Percentiles rank a stretch among this genome's conserved stretches.
phyloP scores from a whole-genome alignment of 1,139 yeast species.

The Hemisphaericaspora lyxosophila region DNA sequence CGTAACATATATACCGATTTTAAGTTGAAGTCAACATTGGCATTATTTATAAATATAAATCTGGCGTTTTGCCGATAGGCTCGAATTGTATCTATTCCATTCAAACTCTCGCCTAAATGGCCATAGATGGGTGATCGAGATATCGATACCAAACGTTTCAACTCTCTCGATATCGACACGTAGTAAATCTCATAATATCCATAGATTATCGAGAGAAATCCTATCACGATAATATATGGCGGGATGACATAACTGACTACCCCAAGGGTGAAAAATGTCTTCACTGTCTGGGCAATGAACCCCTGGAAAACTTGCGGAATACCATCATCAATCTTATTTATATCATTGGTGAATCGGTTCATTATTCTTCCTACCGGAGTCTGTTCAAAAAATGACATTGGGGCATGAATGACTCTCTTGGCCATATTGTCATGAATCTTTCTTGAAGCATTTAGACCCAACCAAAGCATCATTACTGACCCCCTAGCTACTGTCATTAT shows the following conservation, averaged over 20 bases:
- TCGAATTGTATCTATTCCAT: conserved; percentile 59
- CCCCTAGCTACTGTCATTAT: conserved; percentile 25
- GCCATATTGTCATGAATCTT: conserved; percentile 34
- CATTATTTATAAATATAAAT: conserved; percentile 54
- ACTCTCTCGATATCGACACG: conserved; percentile 34
- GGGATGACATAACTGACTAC: conserved; percentile 40
- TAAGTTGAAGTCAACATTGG: conserved; percentile 63
- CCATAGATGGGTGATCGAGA: conserved; percentile 60
- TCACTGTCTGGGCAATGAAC: conserved; percentile 41
- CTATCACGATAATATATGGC: conserved; percentile 20
- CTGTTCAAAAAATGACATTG: conserved; percentile 38
- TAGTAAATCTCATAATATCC: conserved; percentile 27
- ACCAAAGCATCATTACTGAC: conserved; percentile 27
- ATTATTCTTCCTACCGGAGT: conserved; percentile 36
- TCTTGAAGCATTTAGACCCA: conserved; percentile 27
- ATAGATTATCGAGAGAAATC: conserved; percentile 25
- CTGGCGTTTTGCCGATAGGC: conserved; percentile 56
- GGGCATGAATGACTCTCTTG: conserved; percentile 26
- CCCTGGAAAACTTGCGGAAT: conserved; percentile 26
- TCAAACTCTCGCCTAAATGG: conserved; percentile 60
- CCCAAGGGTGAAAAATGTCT: conserved; percentile 48
- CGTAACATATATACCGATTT: conserved; percentile 57
- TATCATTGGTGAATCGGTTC: conserved; percentile 34
- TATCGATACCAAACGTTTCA: conserved; percentile 30
- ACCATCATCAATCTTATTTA: conserved; percentile 26